phyloP scores from a whole-genome alignment of 129 eudicot genomes.

The Mikania micrantha region DNA sequence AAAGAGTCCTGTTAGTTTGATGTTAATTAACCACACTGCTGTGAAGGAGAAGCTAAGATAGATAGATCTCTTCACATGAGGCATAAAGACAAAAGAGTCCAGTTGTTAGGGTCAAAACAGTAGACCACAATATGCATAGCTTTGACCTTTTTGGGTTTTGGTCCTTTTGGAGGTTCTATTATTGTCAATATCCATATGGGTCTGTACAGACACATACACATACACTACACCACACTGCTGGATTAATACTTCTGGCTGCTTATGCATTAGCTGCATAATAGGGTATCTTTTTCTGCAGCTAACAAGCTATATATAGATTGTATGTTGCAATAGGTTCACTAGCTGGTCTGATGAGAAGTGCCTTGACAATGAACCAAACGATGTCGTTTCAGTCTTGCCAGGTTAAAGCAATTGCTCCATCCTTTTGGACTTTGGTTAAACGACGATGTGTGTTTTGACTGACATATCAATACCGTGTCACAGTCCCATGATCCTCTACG shows the following conservation, averaged over 20 bases:
- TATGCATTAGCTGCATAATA: slow-evolving; percentile 14
- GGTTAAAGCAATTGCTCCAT: slow-evolving; percentile 34
- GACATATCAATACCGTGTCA: slow-evolving; percentile 24
- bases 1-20: slow-evolving; percentile 12
- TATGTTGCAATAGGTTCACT: slow-evolving; percentile 18
- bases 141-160: slow-evolving; percentile 13
- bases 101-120: slow-evolving; percentile 26
- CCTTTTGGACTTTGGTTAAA: slow-evolving; percentile 35
- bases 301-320: slow-evolving; percentile 17
- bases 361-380: slow-evolving; percentile 40
- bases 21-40: too few relatives aligned
- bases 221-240: slow-evolving; percentile 12
- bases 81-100: slow-evolving; percentile 26
- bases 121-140: slow-evolving; percentile 17
- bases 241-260: slow-evolving; percentile 22
- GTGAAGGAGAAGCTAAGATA: slow-evolving; percentile 16
- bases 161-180: slow-evolving; percentile 19
- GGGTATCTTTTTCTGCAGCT: slow-evolving; percentile 28
- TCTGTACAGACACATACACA: slow-evolving; percentile 1
- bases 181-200: slow-evolving; percentile 26
- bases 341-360: slow-evolving; percentile 32
- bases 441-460: slow-evolving; percentile 33
- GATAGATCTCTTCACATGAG: slow-evolving; percentile 22
- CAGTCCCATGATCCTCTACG: slow-evolving; percentile 13
- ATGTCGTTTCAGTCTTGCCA: slow-evolving; percentile 28